A percentile compares a stretch with the other conserved stretches of the same genome.
These are phyloP conservation scores for Pseudocohnilembus persalinus DNA, from an alignment of 169 alveolate species.

Conservation along the genomic window DNA sequence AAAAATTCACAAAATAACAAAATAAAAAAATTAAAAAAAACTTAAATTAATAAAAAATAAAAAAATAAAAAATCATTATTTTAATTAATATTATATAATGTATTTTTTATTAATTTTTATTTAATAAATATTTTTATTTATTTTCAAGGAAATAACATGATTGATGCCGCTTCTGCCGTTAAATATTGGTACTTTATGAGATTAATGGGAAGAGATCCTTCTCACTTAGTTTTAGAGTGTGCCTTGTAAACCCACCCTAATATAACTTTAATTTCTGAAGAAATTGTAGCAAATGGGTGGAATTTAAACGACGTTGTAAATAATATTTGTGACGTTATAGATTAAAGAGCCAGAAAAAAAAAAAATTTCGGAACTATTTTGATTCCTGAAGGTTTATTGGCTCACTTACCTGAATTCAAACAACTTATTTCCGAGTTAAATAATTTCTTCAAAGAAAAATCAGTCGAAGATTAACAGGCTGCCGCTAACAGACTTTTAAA, in stretches of 20 bases:
- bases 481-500: neutral
- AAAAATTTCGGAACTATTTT: conserved; percentile 95
- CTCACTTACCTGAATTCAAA: conserved; percentile 94
- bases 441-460: conserved; percentile 70
- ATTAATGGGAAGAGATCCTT: conserved; percentile 97
- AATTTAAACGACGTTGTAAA: conserved; percentile 93
- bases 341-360: conserved; percentile 92
- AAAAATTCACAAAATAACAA: too few relatives aligned
- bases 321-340: conserved; percentile 95
- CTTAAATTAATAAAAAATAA: too few relatives aligned
- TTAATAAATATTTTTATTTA: too few relatives aligned
- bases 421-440: conserved; percentile 90
- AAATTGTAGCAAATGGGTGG: conserved; percentile 92
- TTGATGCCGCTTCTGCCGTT: conserved; percentile 98
- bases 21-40: too few relatives aligned
- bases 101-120: too few relatives aligned
- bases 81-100: too few relatives aligned
- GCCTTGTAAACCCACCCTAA: conserved; percentile 98
- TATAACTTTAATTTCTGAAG: conserved; percentile 95
- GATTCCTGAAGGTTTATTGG: conserved; percentile 96
- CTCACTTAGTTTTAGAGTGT: conserved; percentile 94
- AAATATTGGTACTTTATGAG: conserved; percentile 95
- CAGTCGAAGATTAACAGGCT: neutral
- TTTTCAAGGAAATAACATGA: conserved; percentile 97
- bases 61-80: too few relatives aligned